Evolutionary conservation across 1,284 basidiomycete genomes (phyloP), one percentile per base, ranked within the genome.

Genomic region (Retiboletus fuscus): DNA sequence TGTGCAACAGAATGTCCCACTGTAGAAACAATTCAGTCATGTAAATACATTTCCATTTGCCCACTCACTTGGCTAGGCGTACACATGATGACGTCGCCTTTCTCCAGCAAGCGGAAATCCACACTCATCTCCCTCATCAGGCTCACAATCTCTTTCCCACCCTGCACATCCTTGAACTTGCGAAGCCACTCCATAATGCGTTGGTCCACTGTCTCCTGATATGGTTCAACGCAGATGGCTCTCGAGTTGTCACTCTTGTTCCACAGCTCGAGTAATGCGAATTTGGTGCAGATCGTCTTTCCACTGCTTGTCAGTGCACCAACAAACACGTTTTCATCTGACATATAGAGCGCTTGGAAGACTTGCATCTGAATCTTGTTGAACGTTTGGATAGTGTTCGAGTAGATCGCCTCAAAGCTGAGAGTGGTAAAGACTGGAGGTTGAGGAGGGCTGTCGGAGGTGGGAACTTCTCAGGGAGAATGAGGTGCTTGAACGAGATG

Each of bases 251-350:
- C 93, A 72, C 95, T 92, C 82, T 96, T 94, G 71, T 93, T 94
- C 97, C 97, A 99, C 0, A 99, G 84, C 26, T 97, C 90, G 64
- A 99, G 84, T 18, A 99, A 85, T 0, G 98, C 97, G 73, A 99
- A 96, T 83, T 99, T 97, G 1, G 96, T 97, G 77, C 96, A 98
- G 58, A 99, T 93, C 0, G 96, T 99, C 88, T 99, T 99, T 44
- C 98, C 97, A 70, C 94, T 96, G 13, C 98, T 97, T 0, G 96
- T 96, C 0, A 97, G 97, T 1, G 97, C 97, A 34, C 96, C 96
- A 70, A 99, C 92, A 79, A 99, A 96, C 57, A 97, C 93, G 78
- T 97, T 98, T 80, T 99, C 97, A 80, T 99, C 96, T 0, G 96
- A 93, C 0, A 95, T 97, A 83, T 98, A 99, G 1, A 99, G 86